Base-by-base conservation (phyloP, 768 basidiomycete species). In the Calocybe cyanea region DNA sequence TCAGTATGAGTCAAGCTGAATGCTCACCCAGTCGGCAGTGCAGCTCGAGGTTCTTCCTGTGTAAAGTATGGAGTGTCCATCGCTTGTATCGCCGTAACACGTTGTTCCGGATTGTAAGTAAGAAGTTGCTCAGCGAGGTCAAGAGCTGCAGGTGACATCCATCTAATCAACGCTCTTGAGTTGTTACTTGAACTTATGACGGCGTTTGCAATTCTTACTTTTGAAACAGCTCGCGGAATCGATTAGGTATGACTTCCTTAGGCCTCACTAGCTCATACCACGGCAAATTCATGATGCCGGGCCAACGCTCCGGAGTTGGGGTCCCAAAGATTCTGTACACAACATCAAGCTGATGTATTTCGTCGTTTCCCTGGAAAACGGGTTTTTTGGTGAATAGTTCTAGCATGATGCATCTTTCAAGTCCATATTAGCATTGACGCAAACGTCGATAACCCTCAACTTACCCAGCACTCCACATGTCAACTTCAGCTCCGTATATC, bases 181-280 rank as follows among this genome's bases (percentile, higher is more conserved):
- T 37, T 43, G 38, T 30, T 23, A 37, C 30, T 18, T 11, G n/a
- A n/a, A 5, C 11, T 28, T 28, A 9, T 9, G 3, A 39, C 1
- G 49, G 45, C 30, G 34, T 32, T 40, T 31, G 24, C 23, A 31
- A 24, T n/a, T 61, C 73, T 43, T 54, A 94, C 92, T 86, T 90
- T 55, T 83, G 75, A 62, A 95, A 97, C n/a, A 84, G 65, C 37
- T 88, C 85, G 38, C 87, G 75, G 58, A 99, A 92, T 46, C 76
- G 81, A 56, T 87, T 87, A 13, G 78, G 76, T 8, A 92, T 66
- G 10, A 66, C 62, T 39, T 90, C 84, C 57, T 80, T 85, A 1
- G 95, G 93, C 63, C 91, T 93, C 40, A 99, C 86, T n/a, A 99
- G 77, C 63, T 99, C 96, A 60, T 92, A 99, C 96, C 96, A 99